phyloP scores from a whole-genome alignment of 805 yeast genomes.

The Candida germanica region DNA sequence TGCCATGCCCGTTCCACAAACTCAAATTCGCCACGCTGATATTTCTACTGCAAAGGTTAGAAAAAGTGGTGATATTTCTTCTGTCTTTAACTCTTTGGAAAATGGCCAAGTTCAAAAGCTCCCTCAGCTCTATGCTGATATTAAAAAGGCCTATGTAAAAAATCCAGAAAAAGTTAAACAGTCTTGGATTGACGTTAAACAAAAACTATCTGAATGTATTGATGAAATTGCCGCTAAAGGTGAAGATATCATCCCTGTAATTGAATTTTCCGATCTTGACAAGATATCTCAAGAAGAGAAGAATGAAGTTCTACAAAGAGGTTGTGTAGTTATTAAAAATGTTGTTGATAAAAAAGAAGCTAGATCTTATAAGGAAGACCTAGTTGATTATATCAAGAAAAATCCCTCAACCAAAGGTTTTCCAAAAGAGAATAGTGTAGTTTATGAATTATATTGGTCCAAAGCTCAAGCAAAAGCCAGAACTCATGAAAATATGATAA shows the following conservation, averaged over 20 bases:
- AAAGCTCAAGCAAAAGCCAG: constrained; percentile 37
- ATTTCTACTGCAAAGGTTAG: constrained; percentile 66
- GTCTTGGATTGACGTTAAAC: constrained; percentile 5
- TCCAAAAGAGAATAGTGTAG: constrained; percentile 29
- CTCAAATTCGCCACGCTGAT: constrained; percentile 29
- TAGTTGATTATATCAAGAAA: constrained; percentile 15
- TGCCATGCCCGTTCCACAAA: constrained; percentile 1
- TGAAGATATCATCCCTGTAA: constrained; percentile 18
- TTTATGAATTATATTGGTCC: constrained; percentile 38
- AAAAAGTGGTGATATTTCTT: constrained; percentile 31
- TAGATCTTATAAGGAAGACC: constrained; percentile 15
- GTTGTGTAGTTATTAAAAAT: constrained; percentile 16
- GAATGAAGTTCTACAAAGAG: constrained; percentile 13
- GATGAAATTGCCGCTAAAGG: constrained; percentile 19
- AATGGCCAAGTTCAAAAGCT: not conserved
- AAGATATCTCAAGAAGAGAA: constrained; percentile 9
- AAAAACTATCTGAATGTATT: constrained; percentile 3
- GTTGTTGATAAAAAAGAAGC: constrained; percentile 16
- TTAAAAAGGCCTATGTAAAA: constrained; percentile 1
- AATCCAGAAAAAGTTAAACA: constrained; percentile 3
- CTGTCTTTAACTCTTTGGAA: constrained; percentile 6
- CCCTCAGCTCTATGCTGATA: constrained; percentile 1
- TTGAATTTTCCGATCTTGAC: constrained; percentile 18
- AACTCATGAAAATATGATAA: constrained; percentile 31
- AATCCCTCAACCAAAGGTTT: constrained; percentile 29